Percentiles rank a stretch among this genome's conserved stretches.
Evolutionary conservation across 1,139 yeast genomes (phyloP).

Genomic region (Arxiozyma telluris): DNA sequence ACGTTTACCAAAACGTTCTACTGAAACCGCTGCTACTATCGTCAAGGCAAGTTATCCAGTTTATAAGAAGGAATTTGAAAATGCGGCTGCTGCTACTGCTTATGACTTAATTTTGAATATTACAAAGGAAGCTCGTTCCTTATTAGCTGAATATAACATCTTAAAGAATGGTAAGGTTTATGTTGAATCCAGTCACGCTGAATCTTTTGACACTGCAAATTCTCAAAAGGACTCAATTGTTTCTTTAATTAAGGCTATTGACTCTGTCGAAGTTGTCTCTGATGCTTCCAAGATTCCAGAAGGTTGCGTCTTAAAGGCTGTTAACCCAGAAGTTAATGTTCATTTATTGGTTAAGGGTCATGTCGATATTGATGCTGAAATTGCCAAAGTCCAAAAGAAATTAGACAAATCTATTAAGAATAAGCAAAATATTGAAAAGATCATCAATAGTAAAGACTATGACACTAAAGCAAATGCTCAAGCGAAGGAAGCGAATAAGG

Average conservation of each 20-base stretch:
- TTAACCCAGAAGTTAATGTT: constrained; percentile 73
- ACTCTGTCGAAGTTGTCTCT: constrained; percentile 55
- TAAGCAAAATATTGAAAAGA: constrained; percentile 47
- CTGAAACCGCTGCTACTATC: constrained; percentile 64
- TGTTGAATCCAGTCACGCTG: constrained; percentile 55
- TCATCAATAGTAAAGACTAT: constrained; percentile 67
- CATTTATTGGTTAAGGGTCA: constrained; percentile 91
- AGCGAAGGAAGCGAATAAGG: constrained; percentile 68
- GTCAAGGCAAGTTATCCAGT: constrained; percentile 73
- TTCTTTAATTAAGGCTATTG: constrained; percentile 86
- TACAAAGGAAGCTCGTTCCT: constrained; percentile 86
- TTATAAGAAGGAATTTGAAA: constrained; percentile 50
- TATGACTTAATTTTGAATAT: constrained; percentile 79
- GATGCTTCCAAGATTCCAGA: constrained; percentile 54
- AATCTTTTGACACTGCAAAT: constrained; percentile 44
- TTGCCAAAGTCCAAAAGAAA: constrained; percentile 71
- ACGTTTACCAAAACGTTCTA: constrained; percentile 81
- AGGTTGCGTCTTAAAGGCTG: constrained; percentile 83
- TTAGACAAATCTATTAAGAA: constrained; percentile 46
- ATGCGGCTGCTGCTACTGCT: constrained; percentile 55
- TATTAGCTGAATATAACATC: constrained; percentile 82
- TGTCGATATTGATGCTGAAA: constrained; percentile 85
- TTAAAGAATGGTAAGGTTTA: constrained; percentile 79
- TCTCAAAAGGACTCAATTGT: constrained; percentile 78
- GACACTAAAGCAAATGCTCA: constrained; percentile 74